Evolutionary conservation across 2,329 filamentous ascomycete genomes (phyloP).

Genomic region (Coniochaeta hoffmannii): DNA sequence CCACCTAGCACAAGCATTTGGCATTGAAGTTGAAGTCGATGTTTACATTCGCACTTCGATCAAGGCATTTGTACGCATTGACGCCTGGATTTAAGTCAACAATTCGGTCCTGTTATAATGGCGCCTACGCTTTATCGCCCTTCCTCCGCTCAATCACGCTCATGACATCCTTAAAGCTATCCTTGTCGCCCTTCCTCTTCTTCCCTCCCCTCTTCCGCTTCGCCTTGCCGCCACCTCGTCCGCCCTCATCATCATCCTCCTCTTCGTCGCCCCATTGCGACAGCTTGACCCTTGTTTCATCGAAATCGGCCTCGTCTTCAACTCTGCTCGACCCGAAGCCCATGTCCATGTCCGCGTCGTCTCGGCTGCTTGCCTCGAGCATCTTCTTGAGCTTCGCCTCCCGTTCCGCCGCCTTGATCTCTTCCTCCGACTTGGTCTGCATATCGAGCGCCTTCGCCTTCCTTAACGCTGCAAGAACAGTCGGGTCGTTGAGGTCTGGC

Average conservation of each 20-base stretch:
- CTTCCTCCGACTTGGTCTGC: constrained; percentile 30
- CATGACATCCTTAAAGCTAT: constrained; percentile 75
- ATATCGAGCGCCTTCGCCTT: constrained; percentile 65
- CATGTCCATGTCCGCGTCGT: constrained; percentile 87
- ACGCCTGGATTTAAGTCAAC: too few relatives aligned
- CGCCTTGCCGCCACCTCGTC: constrained; percentile 34
- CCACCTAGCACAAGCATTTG: too few relatives aligned
- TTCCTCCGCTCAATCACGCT: constrained; percentile 62
- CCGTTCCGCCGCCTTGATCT: constrained; percentile 39
- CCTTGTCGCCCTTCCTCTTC: constrained; percentile 71
- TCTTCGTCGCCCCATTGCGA: constrained; percentile 54
- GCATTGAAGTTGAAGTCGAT: too few relatives aligned
- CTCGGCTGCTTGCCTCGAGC: constrained; percentile 65
- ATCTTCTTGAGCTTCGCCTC: constrained; percentile 67
- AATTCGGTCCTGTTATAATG: background rate
- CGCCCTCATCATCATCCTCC: constrained; percentile 40
- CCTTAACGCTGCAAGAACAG: constrained; percentile 76
- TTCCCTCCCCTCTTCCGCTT: constrained; percentile 65
- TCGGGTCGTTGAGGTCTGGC: constrained; percentile 62
- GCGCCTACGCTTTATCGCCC: constrained; percentile 11
- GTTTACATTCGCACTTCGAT: too few relatives aligned
- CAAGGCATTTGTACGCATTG: too few relatives aligned
- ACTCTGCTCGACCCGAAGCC: constrained; percentile 85
- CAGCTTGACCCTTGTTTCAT: constrained; percentile 60
- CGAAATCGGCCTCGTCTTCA: constrained; percentile 81